Evolutionary conservation across 495 filamentous ascomycete species (phyloP), one percentile per base, ranked within the genome.

Genomic region (Daldinia grandis): DNA sequence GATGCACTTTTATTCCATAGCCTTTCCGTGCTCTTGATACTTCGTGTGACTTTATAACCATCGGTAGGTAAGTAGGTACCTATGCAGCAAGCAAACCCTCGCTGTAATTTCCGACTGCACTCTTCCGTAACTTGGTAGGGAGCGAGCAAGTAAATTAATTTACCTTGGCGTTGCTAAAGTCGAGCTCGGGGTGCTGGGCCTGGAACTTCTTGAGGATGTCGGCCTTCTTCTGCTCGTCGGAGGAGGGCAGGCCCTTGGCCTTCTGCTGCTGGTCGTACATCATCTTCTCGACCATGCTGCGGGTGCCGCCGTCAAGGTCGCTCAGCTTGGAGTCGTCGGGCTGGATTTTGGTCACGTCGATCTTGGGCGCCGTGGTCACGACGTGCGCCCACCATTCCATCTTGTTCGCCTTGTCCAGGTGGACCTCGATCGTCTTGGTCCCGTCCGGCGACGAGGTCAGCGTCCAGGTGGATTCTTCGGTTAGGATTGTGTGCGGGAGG

Each of bases 251-350:
- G 6, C 95, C 95, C 68, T 73, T 28, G 85, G 97, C 95, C 88
- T 98, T 98, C 86, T 97, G 94, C 50, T 92, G 85, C 86, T 99
- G 95, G 82, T 99, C 95, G 73, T 86, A 99, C 95, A 99, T 99
- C 95, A 99, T 98, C 87, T 99, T 99, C 89, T 99, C 95, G 44
- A 99, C 95, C 95, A 99, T 98, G n/a, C 88, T 84, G 65, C 95
- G 86, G 67, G 95, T 99, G 87, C 97, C 92, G 57, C 96, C 95
- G 76, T 99, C 96, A 64, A 99, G 82, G 81, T 99, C 95, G 63
- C 90, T 86, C 72, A 99, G 81, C 76, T 91, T 95, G 69, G 88
- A 92, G 77, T 92, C 94, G 83, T 99, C 95, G 19, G 95, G 95
- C 76, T 88, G 87, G 81, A 99, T 98, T 84, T 97, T 97, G 70